A percentile compares a stretch with the other conserved stretches of the same genome.
These are phyloP conservation scores for Polyplosphaeria fusca DNA, from an alignment of 495 filamentous ascomycete species.

Conservation along the genomic window DNA sequence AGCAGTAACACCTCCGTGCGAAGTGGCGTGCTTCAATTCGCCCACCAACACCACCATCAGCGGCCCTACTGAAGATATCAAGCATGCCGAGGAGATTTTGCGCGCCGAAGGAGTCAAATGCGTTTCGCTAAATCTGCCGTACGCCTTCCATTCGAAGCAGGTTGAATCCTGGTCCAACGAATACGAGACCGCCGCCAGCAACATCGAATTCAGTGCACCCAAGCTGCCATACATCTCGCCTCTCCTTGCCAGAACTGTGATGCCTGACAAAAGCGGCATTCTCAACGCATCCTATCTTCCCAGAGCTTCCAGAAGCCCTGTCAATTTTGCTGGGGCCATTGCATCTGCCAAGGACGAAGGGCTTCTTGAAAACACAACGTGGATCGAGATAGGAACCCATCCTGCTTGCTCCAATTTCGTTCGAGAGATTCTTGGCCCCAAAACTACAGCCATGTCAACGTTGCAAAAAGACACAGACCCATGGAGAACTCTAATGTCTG, in stretches of 20 bases:
- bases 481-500: constrained; percentile 63
- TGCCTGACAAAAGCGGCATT: constrained; percentile 14
- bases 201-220: constrained; percentile 22
- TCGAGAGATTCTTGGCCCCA: constrained; percentile 53
- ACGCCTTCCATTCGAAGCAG: constrained; percentile 39
- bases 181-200: constrained; percentile 13
- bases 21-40: constrained; percentile 55
- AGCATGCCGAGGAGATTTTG: constrained; percentile 11
- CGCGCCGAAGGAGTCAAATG: constrained; percentile 57
- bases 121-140: constrained; percentile 61
- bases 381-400: constrained; percentile 39
- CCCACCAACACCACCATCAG: constrained; percentile 52
- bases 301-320: constrained; percentile 65
- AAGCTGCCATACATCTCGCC: constrained; percentile 35
- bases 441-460: neutral
- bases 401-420: constrained; percentile 34
- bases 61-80: constrained; percentile 41
- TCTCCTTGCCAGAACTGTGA: constrained; percentile 27
- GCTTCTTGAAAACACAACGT: constrained; percentile 21
- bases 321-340: constrained; percentile 68
- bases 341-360: constrained; percentile 48
- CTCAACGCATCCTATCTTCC: constrained; percentile 55
- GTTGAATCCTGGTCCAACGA: constrained; percentile 34
- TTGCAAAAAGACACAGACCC: constrained; percentile 53
- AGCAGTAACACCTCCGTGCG: constrained; percentile 36